These are phyloP conservation scores for Glaciozyma martinii DNA, from an alignment of 768 basidiomycete species.

Conservation along the genomic window DNA sequence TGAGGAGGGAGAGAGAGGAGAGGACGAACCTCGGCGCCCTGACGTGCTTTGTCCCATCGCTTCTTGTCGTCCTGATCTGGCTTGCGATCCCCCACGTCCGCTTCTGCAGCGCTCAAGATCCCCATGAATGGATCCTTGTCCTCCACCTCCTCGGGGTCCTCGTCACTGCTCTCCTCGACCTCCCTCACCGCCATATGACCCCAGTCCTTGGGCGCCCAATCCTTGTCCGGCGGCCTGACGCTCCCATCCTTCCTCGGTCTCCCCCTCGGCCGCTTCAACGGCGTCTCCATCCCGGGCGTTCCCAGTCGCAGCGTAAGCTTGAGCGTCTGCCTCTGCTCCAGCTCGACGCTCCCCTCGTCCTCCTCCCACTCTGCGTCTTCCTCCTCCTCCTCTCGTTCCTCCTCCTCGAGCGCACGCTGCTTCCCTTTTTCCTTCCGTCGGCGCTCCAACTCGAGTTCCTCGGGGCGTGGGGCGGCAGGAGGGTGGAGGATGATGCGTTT, in stretches of 20 bases:
- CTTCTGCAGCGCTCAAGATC: conserved; percentile 57
- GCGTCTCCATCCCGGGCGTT: background rate
- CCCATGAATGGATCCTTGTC: conserved; percentile 72
- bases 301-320: background rate
- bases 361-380: background rate
- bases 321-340: background rate
- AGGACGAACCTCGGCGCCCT: conserved; percentile 52
- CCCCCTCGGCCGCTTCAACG: background rate
- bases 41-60: conserved; percentile 62
- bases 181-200: background rate
- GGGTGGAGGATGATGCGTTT: conserved; percentile 17
- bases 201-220: background rate
- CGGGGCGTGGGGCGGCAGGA: background rate
- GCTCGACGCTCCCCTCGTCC: background rate
- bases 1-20: background rate
- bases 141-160: conserved; percentile 8
- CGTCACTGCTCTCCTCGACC: background rate
- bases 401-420: background rate
- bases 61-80: conserved; percentile 56
- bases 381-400: background rate
- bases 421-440: conserved; percentile 2
- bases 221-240: background rate
- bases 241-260: background rate
- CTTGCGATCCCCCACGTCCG: conserved; percentile 61
- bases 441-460: background rate